Conservation (phyloP, 2,329 filamentous ascomycete species). For the Bipolaris cookei region DNA sequence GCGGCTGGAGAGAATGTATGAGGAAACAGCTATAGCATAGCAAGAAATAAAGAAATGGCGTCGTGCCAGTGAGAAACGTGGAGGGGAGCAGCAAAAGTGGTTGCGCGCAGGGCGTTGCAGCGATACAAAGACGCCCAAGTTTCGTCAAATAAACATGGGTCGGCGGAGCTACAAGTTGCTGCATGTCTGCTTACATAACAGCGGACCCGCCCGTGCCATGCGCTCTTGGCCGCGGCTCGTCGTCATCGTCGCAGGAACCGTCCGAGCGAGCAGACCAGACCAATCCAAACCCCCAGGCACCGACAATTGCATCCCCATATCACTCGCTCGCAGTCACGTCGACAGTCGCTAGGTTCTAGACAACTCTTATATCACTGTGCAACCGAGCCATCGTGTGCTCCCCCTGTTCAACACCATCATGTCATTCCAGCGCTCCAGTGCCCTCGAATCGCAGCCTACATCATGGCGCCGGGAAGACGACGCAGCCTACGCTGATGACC, state of each 20-base stretch:
- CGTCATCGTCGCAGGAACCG: conserved; percentile 38
- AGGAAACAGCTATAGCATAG: conserved; percentile 32
- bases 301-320: conserved; percentile 20
- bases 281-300: conserved; percentile 37
- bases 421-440: conserved; percentile 90
- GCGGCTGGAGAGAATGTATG: conserved; percentile 38
- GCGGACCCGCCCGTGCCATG: conserved; percentile 21
- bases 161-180: conserved; percentile 22
- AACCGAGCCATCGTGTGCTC: background rate
- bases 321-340: conserved; percentile 12
- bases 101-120: conserved; percentile 8
- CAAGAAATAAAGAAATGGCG: conserved; percentile 17
- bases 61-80: conserved; percentile 10
- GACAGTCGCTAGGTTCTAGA: conserved; percentile 12
- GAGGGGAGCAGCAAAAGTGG: conserved; percentile 4
- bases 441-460: conserved; percentile 79
- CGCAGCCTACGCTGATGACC: conserved; percentile 84
- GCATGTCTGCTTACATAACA: conserved; percentile 25
- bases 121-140: conserved; percentile 17
- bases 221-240: conserved; percentile 23
- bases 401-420: conserved; percentile 65
- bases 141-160: conserved; percentile 39
- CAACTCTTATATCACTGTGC: background rate
- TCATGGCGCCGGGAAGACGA: conserved; percentile 72
- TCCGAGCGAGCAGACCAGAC: conserved; percentile 15